Conservation (phyloP, 495 filamentous ascomycete species). For the Hypoxylon perforatum region DNA sequence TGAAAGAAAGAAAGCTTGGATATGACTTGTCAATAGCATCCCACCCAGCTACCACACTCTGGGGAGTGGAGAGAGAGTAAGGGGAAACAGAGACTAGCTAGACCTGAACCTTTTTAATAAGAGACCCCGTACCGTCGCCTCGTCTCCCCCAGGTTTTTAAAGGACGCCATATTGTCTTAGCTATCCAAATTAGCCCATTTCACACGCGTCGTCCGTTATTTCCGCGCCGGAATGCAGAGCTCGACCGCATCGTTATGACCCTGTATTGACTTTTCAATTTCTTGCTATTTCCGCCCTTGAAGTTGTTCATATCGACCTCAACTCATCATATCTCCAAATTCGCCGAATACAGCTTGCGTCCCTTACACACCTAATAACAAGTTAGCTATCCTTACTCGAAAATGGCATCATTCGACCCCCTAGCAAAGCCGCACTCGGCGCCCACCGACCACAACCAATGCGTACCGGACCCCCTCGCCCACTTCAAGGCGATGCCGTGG, state of each 20-base stretch:
- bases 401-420: conserved; percentile 4
- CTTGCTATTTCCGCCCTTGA: too few species aligned
- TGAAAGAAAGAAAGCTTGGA: conserved; percentile 8
- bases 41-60: neutral
- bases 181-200: neutral
- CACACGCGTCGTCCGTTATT: neutral
- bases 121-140: neutral
- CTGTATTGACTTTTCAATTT: too few species aligned
- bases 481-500: conserved; percentile 68
- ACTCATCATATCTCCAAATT: too few species aligned
- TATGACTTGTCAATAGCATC: conserved; percentile 25
- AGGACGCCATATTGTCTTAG: neutral
- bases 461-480: conserved; percentile 44
- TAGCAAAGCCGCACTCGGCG: neutral
- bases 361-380: too few species aligned
- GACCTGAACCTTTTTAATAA: neutral
- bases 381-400: neutral
- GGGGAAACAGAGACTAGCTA: neutral
- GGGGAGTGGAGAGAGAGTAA: neutral
- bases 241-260: too few species aligned
- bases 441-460: conserved; percentile 28
- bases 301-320: too few species aligned
- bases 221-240: too few species aligned
- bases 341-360: too few species aligned
- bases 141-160: neutral